Evolutionary conservation across 192 early-diverging fungal genomes (phyloP), one percentile per base, ranked within the genome.

Genomic region (Cladochytrium replicatum): DNA sequence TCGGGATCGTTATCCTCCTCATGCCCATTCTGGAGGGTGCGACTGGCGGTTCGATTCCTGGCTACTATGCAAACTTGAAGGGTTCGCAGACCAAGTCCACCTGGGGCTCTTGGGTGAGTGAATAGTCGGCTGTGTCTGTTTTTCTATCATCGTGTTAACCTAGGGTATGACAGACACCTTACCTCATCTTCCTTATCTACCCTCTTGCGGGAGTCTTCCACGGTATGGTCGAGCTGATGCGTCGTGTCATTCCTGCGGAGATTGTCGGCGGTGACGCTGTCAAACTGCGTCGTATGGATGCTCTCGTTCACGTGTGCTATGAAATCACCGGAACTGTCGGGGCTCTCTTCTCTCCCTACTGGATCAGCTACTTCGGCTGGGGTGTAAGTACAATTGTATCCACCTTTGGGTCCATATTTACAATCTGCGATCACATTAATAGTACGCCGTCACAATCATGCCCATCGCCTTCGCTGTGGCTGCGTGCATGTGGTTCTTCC

Each of bases 211-310:
- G 77, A 32, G 49, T 72, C 43, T 72, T 61, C 46, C 69, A 69
- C 28, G 74, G 74, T 19, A 68, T 72, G 54, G 59, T 80, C 15
- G 77, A 80, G 41, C 57, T 80, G 9, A 72, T 80, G 22, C 75
- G 77, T 9, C 75, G 77, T 51, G 64, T 78, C 45, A 70, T 77
- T 15, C 75, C 75, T 27, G 46, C 51, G n/a, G 75, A 77, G 50
- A 69, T 77, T 40, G 75, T 80, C 31, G 77, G 77, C 29, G 77
- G 74, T 30, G 61, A 80, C 61, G 66, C 71, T 9, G 40, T 63
- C 42, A 80, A 80, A 63, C 66, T 80, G 47, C 74, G 71, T 59
- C 50, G 48, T 29, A 79, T 80, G 75, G 77, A 80, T 45, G 61
- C 67, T 19, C 56, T 47, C 25, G 77, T 80, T 32, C 77, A 80